Evolutionary conservation across 78 protist genomes (phyloP), one percentile per base, ranked within the genome.

Genomic region (Diacronema lutheri): DNA sequence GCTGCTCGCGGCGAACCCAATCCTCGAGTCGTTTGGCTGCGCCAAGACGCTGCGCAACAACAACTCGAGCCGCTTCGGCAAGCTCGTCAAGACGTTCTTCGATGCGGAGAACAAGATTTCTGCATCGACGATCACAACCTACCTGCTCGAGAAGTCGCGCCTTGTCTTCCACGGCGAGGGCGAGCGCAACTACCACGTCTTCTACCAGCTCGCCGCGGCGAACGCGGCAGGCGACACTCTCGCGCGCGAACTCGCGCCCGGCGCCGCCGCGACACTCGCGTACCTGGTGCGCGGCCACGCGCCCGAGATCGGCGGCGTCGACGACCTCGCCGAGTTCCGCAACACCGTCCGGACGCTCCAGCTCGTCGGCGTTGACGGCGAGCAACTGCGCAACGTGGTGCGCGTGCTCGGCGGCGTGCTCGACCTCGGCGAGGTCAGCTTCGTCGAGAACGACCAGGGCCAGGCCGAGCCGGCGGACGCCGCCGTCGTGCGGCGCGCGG

Each of bases 111-210:
- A 13, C 33, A 1, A 16, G 65, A 86, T 86, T 16, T 58, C 33
- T 23, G 92, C 89, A 37, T 87, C 85, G 50, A 4, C 31, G 23
- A 87, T 74, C 4, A 6, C 0, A 46, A 81, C 31, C 40, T 94
- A 84, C 86, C 90, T 93, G 73, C 90, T 93, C 23, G 95, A 92
- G 57, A 91, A 93, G 90, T 85, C 96, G 4, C 92, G 99, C 25
- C 94, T 94, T 65, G 90, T 91, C n/a, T 38, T 29, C 64, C 97
- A 88, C 37, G 79, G 79, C 29, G 87, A 37, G 33, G 89, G 83
- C 23, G 99, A 97, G 88, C 86, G 98, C 56, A 93, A 92, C 88
- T 97, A 80, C 89, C 99, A 97, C 82, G 89, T 95, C 81, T 96
- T 96, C 92, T 97, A 96, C 95, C 94, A 92, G 44, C 81, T 89